Base-by-base conservation (phyloP, 768 basidiomycete species). In the Mrakia hoshinonis region DNA sequence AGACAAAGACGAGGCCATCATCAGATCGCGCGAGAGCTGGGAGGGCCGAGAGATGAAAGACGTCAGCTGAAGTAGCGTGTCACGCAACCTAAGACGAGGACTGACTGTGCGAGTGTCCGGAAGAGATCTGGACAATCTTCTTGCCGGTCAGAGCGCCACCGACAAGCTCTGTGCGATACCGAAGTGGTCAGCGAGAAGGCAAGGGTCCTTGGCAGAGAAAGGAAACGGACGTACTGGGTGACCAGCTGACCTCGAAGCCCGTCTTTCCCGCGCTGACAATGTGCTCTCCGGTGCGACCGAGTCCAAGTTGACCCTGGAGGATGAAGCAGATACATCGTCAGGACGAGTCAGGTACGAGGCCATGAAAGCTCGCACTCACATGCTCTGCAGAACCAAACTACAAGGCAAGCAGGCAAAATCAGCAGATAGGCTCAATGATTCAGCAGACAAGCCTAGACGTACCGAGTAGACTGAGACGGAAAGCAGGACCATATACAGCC, bases 211-310 rank as follows among this genome's bases (percentile, higher is more conserved):
- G n/a, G n/a, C n/a, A 75, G 61, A 74, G 22, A 52, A 67, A 60
- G 68, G 36, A 60, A 12, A 20, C 18, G 58, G 12, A 29, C 46
- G 39, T 15, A 66, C 9, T 52, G 1, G 69, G 69, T 47, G 46
- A 22, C 38, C 48, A 51, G 22, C 20, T 12, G 38, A 60, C n/a
- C 76, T 95, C 93, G 76, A 85, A 95, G 13, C 85, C 87, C 0
- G 87, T 86, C 80, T 92, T 92, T 75, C 91, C 91, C 24, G 89
- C 90, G 0, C 89, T 88, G 11, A 87, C 85, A 70, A 95, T 90
- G 46, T 91, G 85, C 79, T 95, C 92, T n/a, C 94, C 92, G 0
- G 92, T 94, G 74, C 86, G 86, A 22, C 94, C 95, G 78, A 92
- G 94, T 0, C 92, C 95, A 0, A 97, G 82, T 74, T 96, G 94